Conservation (phyloP, 306 rosid species). For the Cicer chorassanicum region DNA sequence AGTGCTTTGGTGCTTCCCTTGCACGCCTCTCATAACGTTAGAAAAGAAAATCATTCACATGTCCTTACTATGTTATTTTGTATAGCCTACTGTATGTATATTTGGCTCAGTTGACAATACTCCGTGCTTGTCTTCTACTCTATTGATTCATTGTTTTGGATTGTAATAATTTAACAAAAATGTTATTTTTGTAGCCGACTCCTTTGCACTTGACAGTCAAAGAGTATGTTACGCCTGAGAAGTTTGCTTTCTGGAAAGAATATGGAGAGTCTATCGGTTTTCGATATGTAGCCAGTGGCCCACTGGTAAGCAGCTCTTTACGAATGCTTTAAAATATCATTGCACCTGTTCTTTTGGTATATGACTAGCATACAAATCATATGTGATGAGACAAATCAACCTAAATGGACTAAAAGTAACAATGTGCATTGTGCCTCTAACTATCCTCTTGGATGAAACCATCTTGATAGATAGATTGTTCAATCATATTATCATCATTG, state of each 20-base stretch:
- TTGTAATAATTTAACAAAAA: slow-evolving; percentile 13
- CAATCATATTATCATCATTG: not conserved
- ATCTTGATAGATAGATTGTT: slow-evolving; percentile 17
- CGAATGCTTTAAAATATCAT: slow-evolving; percentile 18
- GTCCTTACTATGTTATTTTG: slow-evolving; percentile 32
- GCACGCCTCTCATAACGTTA: slow-evolving; percentile 25
- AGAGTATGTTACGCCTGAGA: slow-evolving; percentile 87
- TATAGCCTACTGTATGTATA: not conserved
- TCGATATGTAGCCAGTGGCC: slow-evolving; percentile 94
- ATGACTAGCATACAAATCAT: not conserved
- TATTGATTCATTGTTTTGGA: not conserved
- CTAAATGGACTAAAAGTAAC: slow-evolving; percentile 5
- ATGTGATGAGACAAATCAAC: not conserved
- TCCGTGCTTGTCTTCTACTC: not conserved
- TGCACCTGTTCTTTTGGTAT: slow-evolving; percentile 28
- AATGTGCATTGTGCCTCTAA: slow-evolving; percentile 7
- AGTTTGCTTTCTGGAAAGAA: slow-evolving; percentile 90
- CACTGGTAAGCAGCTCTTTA: slow-evolving; percentile 73
- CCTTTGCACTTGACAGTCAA: slow-evolving; percentile 94
- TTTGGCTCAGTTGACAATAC: slow-evolving; percentile 27
- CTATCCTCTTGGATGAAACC: not conserved
- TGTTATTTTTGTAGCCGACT: slow-evolving; percentile 79
- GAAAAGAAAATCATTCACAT: slow-evolving; percentile 48
- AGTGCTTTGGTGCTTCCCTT: slow-evolving; percentile 24
- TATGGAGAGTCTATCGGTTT: slow-evolving; percentile 95